These are phyloP conservation scores for Boletus smithii DNA, from an alignment of 1,284 basidiomycete species.

Conservation along the genomic window DNA sequence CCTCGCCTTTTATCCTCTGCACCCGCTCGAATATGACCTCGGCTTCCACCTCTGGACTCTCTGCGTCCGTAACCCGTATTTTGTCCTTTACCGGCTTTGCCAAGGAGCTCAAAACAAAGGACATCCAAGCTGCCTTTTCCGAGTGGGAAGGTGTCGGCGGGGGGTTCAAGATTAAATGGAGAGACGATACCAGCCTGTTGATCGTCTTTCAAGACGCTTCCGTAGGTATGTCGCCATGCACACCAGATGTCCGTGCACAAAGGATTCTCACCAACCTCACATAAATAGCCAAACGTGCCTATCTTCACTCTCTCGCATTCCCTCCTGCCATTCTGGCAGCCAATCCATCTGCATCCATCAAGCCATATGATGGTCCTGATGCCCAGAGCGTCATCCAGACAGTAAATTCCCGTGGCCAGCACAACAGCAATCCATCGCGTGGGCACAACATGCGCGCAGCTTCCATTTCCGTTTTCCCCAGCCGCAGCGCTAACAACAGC, in stretches of 20 bases:
- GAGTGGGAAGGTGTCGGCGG: conserved; percentile 86
- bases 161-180: conserved; percentile 99
- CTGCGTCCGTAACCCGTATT: conserved; percentile 94
- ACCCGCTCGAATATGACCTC: no score
- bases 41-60: conserved; percentile 71
- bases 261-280: not conserved
- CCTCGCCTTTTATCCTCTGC: conserved; percentile 33
- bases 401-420: conserved; percentile 72
- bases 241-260: not conserved
- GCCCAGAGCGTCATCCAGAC: conserved; percentile 87
- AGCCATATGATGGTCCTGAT: conserved; percentile 93
- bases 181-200: conserved; percentile 92
- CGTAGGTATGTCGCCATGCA: conserved; percentile 58
- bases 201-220: conserved; percentile 90
- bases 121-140: conserved; percentile 88
- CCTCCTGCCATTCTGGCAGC: conserved; percentile 72
- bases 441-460: conserved; percentile 67
- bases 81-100: conserved; percentile 89
- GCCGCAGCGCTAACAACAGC: conserved; percentile 42
- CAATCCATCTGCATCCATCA: conserved; percentile 61
- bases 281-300: conserved; percentile 82
- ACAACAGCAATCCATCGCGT: conserved; percentile 58
- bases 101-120: conserved; percentile 94
- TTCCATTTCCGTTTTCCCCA: conserved; percentile 64
- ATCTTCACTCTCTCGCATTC: conserved; percentile 81